These are phyloP conservation scores for Talaromyces nanjingensis DNA, from an alignment of 495 filamentous ascomycete species.

Conservation along the genomic window DNA sequence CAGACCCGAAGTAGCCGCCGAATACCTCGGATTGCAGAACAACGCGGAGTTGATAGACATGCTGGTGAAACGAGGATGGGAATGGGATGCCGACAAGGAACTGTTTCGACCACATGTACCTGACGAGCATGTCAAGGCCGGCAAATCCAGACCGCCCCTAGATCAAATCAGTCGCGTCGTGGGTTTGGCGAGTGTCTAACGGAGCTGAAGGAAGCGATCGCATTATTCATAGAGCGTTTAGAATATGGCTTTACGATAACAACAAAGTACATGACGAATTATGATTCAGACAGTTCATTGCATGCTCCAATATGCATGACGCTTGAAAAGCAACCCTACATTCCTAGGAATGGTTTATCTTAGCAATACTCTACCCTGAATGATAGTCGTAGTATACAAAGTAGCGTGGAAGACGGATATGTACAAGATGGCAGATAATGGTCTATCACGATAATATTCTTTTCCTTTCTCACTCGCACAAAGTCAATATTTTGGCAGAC, in stretches of 20 bases:
- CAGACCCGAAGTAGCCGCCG: constrained; percentile 34
- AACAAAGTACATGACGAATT: neutral
- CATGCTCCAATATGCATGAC: neutral
- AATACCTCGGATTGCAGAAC: constrained; percentile 39
- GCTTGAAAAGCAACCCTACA: neutral
- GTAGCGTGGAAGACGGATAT: constrained; percentile 38
- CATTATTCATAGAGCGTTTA: neutral
- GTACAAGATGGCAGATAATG: constrained; percentile 39
- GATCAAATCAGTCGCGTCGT: constrained; percentile 1
- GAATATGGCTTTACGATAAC: neutral
- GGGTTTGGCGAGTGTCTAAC: constrained; percentile 15
- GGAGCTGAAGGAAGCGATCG: constrained; percentile 13
- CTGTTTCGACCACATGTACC: constrained; percentile 7
- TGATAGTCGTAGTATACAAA: constrained; percentile 35
- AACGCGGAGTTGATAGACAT: constrained; percentile 24
- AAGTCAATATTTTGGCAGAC: constrained; percentile 12
- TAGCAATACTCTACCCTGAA: neutral
- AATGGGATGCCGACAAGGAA: constrained; percentile 29
- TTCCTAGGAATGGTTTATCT: neutral
- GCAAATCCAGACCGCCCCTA: neutral
- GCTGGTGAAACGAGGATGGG: constrained; percentile 39
- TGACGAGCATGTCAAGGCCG: neutral
- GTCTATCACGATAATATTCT: constrained; percentile 37
- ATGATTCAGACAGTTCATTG: neutral
- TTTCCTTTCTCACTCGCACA: constrained; percentile 40